Percentiles rank a stretch among this genome's conserved stretches.
phyloP scores from a whole-genome alignment of 306 rosid species.

The Cicer pinnatifidum region DNA sequence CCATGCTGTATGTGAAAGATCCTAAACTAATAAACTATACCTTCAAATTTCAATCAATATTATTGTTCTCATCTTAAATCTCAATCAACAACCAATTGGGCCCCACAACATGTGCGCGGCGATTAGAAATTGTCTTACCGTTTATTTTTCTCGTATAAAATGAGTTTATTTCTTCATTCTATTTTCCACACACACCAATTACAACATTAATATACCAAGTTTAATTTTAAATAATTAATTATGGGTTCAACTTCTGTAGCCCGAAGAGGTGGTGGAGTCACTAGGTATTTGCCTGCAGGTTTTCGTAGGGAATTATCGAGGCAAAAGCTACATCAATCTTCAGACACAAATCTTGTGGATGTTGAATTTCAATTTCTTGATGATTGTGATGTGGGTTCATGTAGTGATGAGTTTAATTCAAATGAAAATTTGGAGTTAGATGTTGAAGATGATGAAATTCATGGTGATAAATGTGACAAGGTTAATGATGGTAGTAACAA shows the following conservation, averaged over 20 bases:
- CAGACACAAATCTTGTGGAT: conserved; percentile 35
- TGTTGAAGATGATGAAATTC: conserved; percentile 41
- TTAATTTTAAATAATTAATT: not conserved
- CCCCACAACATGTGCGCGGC: conserved; percentile 62
- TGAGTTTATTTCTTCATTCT: not conserved
- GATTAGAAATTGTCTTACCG: conserved; percentile 43
- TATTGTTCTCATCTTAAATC: conserved; percentile 37
- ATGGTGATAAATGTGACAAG: conserved; percentile 10
- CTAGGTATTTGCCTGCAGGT: conserved; percentile 32
- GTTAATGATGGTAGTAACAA: not conserved
- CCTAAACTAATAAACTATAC: not conserved
- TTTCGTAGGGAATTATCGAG: conserved; percentile 20
- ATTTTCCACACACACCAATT: not conserved
- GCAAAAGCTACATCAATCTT: not conserved
- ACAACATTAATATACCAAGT: not conserved
- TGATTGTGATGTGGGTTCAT: conserved; percentile 40
- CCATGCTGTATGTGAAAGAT: conserved; percentile 51
- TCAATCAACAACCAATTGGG: conserved; percentile 15
- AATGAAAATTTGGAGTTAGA: conserved; percentile 47
- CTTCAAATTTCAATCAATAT: not conserved
- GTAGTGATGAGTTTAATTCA: conserved; percentile 43
- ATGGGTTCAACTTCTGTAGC: conserved; percentile 45
- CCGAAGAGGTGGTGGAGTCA: conserved; percentile 24
- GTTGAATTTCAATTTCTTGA: conserved; percentile 69
- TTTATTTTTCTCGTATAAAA: conserved; percentile 33